These are phyloP conservation scores for Aspergillus biplanus DNA, from an alignment of 495 filamentous ascomycete species.

Conservation along the genomic window DNA sequence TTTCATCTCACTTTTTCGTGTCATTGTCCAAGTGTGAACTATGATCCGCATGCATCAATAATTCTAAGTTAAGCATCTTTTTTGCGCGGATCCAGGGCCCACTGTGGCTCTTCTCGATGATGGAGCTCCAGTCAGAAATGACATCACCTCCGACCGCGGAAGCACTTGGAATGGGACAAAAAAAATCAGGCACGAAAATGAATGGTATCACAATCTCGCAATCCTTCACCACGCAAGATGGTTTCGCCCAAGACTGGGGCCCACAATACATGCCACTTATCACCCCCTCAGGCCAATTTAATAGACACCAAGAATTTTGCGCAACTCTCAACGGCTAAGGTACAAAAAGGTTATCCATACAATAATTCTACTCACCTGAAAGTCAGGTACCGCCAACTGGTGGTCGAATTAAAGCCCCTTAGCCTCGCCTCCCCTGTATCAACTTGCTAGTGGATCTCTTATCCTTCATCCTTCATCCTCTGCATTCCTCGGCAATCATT, in stretches of 20 bases:
- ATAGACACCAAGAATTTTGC: no score
- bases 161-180: not conserved
- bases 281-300: no score
- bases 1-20: not conserved
- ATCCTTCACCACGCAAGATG: not conserved
- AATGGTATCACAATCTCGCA: not conserved
- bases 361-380: no score
- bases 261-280: not conserved
- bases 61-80: not conserved
- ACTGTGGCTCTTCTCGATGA: not conserved
- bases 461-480: no score
- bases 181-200: not conserved
- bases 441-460: no score
- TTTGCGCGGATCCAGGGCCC: not conserved
- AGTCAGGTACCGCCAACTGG: no score
- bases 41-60: conserved; percentile 2
- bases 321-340: no score
- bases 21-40: not conserved
- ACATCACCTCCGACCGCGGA: not conserved
- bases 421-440: no score
- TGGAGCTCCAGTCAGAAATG: not conserved
- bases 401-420: no score
- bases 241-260: not conserved
- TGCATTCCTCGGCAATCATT: no score
- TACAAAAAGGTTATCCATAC: no score